Percentiles rank a stretch among this genome's conserved stretches.
These are phyloP conservation scores for Borovskyia barvae DNA, from an alignment of 208 protist species.

Conservation along the genomic window DNA sequence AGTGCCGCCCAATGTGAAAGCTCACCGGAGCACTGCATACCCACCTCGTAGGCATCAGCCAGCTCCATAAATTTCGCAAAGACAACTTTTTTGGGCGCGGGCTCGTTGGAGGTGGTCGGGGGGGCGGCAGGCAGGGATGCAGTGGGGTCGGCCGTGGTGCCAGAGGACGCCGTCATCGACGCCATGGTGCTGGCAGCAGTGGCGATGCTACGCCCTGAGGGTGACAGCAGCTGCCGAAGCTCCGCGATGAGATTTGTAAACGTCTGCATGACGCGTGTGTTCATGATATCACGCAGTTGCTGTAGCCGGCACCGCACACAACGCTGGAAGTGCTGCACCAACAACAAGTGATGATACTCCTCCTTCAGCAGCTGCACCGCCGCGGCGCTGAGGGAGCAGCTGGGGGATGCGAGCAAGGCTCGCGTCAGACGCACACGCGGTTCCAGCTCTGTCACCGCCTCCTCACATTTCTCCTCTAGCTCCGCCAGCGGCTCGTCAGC, in stretches of 20 bases:
- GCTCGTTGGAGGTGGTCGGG: slow-evolving; percentile 10
- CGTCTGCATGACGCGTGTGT: slow-evolving; percentile 32
- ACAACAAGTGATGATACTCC: slow-evolving; percentile 77
- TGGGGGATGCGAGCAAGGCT: slow-evolving; percentile 57
- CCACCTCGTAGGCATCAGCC: slow-evolving; percentile 61
- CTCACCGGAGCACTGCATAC: slow-evolving; percentile 36
- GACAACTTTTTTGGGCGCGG: slow-evolving; percentile 49
- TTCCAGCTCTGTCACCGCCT: slow-evolving; percentile 23
- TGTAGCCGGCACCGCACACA: slow-evolving; percentile 42
- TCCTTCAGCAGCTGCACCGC: slow-evolving; percentile 34
- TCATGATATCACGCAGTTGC: slow-evolving; percentile 28
- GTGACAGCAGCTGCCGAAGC: slow-evolving; percentile 39
- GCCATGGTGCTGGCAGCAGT: slow-evolving; percentile 6
- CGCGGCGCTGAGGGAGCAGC: slow-evolving; percentile 24
- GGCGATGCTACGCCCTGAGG: neutral
- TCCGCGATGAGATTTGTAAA: slow-evolving; percentile 47
- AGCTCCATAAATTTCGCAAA: slow-evolving; percentile 79
- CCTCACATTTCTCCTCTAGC: slow-evolving; percentile 18
- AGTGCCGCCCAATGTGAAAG: slow-evolving; percentile 50
- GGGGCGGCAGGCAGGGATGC: slow-evolving; percentile 2
- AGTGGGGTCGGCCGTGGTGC: slow-evolving; percentile 16
- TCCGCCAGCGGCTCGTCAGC: slow-evolving; percentile 33
- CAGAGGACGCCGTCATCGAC: neutral
- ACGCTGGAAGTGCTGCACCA: slow-evolving; percentile 51
- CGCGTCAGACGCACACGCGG: slow-evolving; percentile 22